Conservation (phyloP, 805 yeast species). For the Ascoidea asiatica region DNA sequence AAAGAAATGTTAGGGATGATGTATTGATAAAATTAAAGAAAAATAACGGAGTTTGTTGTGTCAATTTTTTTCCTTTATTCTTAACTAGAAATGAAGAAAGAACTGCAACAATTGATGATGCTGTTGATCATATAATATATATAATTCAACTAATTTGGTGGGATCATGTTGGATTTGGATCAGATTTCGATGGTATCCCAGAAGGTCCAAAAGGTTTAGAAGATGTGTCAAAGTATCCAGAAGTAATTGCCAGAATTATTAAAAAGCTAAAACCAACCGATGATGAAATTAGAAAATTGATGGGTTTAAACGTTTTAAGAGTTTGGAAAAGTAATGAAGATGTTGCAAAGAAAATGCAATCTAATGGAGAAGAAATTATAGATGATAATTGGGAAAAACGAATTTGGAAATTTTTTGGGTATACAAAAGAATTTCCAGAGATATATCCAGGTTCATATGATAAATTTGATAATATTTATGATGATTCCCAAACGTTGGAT, state of each 20-base stretch:
- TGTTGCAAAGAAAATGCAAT: constrained; percentile 15
- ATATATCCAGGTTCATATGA: constrained; percentile 20
- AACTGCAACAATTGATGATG: constrained; percentile 30
- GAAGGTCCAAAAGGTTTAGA: constrained; percentile 35
- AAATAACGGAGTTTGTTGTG: constrained; percentile 33
- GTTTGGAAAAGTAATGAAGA: constrained; percentile 32
- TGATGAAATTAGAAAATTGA: constrained; percentile 26
- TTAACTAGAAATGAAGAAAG: constrained; percentile 13
- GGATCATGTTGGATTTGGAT: constrained; percentile 38
- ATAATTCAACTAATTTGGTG: constrained; percentile 31
- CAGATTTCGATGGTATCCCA: constrained; percentile 41
- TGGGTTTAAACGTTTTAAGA: constrained; percentile 32
- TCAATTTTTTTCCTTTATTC: constrained; percentile 32
- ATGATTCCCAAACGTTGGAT: not conserved
- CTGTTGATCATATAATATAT: constrained; percentile 30
- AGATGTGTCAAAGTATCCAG: constrained; percentile 43
- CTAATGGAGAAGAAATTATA: constrained; percentile 13
- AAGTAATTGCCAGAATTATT: constrained; percentile 23
- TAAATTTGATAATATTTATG: not conserved
- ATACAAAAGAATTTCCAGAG: constrained; percentile 22
- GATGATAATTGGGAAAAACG: constrained; percentile 30
- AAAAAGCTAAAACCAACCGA: constrained; percentile 26
- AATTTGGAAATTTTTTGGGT: constrained; percentile 26
- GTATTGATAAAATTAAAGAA: constrained; percentile 23
- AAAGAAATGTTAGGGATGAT: constrained; percentile 35